These are phyloP conservation scores for Castanopsis chinensis DNA, from an alignment of 306 rosid genomes.

Conservation along the genomic window DNA sequence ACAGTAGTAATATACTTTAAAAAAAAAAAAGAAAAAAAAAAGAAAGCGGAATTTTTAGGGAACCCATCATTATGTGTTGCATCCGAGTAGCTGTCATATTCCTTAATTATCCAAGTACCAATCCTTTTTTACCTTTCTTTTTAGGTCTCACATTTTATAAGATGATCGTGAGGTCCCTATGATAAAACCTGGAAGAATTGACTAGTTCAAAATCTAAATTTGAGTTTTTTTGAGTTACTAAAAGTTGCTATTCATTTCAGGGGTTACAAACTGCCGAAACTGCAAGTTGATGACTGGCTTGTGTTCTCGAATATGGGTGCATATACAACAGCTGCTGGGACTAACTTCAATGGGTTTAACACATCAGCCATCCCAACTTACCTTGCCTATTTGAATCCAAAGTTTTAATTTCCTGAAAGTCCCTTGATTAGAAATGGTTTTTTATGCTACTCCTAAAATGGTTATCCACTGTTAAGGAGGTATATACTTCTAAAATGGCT, in stretches of 20 bases:
- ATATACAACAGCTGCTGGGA: constrained; percentile 41
- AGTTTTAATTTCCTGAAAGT: too few species aligned
- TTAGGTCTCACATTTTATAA: background rate
- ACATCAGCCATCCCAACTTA: constrained; percentile 34
- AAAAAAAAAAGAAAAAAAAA: too few species aligned
- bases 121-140: background rate
- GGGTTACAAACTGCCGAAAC: constrained; percentile 41
- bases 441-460: too few species aligned
- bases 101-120: background rate
- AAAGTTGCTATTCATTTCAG: constrained; percentile 3
- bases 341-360: constrained; percentile 55
- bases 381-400: constrained; percentile 7
- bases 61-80: background rate
- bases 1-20: background rate
- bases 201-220: background rate
- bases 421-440: background rate
- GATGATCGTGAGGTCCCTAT: background rate
- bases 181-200: background rate
- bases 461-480: too few species aligned
- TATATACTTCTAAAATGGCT: too few species aligned
- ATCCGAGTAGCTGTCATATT: background rate
- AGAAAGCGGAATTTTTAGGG: background rate
- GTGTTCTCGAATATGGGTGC: constrained; percentile 64
- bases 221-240: background rate
- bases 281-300: constrained; percentile 31